Percentiles rank a stretch among this genome's conserved stretches.
phyloP scores from a whole-genome alignment of 2,329 filamentous ascomycete species.

The Claviceps monticola region DNA sequence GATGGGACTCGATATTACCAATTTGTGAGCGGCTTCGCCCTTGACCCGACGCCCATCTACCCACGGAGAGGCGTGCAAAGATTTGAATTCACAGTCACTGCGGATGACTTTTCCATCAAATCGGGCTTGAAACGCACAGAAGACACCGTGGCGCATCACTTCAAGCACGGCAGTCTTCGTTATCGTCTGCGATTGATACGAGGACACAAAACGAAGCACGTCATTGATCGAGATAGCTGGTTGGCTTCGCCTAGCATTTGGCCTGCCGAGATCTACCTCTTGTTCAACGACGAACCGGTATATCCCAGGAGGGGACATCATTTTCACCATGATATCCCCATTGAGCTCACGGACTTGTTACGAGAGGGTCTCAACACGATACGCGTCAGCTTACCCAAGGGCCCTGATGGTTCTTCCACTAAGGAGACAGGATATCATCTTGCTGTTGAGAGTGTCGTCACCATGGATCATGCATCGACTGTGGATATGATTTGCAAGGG shows the following conservation, averaged over 20 bases:
- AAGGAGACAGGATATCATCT: constrained; percentile 33
- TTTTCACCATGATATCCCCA: constrained; percentile 60
- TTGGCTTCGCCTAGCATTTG: constrained; percentile 49
- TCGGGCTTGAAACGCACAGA: constrained; percentile 16
- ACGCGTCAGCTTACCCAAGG: constrained; percentile 29
- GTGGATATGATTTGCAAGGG: constrained; percentile 23
- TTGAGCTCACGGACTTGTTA: constrained; percentile 56
- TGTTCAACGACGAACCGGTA: constrained; percentile 48
- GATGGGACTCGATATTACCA: constrained; percentile 37
- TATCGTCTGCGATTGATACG: constrained; percentile 57
- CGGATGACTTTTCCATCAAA: constrained; percentile 17
- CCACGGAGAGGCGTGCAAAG: constrained; percentile 25
- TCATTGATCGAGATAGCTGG: constrained; percentile 36
- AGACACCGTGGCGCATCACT: neutral
- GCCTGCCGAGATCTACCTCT: constrained; percentile 57
- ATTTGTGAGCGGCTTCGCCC: constrained; percentile 36
- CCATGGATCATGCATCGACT: constrained; percentile 32
- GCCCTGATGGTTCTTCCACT: constrained; percentile 15
- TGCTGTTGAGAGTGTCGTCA: constrained; percentile 56
- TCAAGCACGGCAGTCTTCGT: constrained; percentile 27
- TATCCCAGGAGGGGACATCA: constrained; percentile 52
- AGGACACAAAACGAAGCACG: constrained; percentile 21
- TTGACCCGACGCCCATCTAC: constrained; percentile 28
- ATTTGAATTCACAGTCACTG: constrained; percentile 32
- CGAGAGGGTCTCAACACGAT: constrained; percentile 47